Evolutionary conservation across 208 protist species (phyloP), one percentile per base, ranked within the genome.

Genomic region (Leishmania gerbilli): DNA sequence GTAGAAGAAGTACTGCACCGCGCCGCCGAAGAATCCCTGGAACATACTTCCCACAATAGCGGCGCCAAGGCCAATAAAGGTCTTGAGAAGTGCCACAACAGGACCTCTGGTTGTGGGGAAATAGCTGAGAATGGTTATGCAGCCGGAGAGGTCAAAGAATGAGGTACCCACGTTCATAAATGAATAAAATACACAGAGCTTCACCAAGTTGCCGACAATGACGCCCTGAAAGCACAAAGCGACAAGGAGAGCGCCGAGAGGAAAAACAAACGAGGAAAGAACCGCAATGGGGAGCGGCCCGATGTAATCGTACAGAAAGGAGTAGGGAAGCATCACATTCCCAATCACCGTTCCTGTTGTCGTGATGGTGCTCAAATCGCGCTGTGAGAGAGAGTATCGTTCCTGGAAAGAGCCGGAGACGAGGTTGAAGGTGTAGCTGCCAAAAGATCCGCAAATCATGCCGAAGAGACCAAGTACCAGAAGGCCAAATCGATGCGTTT

Each of bases 31-130:
- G 83, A 92, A 93, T 19, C 82, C 91, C 40, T 88, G 69, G 49
- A 87, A 80, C 76, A 93, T 89, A 15, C 79, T 81, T 24, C 85
- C 91, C 15, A 92, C 27, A 75, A 95, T 89, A 27, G 89, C 89
- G 45, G 82, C 86, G 34, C 90, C 91, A 51, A 95, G 88, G 42
- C 91, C 91, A 47, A 87, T 89, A 77, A 93, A 87, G 19, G 90
- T 92, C 74, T 95, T 95, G 60, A 92, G 79, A 21, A 95, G 47
- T 2, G 89, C 91, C 11, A 92, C 81, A 19, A 92, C 88, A n/a
- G 82, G 75, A 24, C 88, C 91, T 11, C 80, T 65, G 51, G 83
- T 71, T 5, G 82, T 82, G 17, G 91, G 91, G 79, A 95, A 95
- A 71, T 87, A 78, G 37, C 79, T 89, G 19, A 93, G 64, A 68